Conservation (phyloP, 306 rosid genomes). For the Cercis canadensis region DNA sequence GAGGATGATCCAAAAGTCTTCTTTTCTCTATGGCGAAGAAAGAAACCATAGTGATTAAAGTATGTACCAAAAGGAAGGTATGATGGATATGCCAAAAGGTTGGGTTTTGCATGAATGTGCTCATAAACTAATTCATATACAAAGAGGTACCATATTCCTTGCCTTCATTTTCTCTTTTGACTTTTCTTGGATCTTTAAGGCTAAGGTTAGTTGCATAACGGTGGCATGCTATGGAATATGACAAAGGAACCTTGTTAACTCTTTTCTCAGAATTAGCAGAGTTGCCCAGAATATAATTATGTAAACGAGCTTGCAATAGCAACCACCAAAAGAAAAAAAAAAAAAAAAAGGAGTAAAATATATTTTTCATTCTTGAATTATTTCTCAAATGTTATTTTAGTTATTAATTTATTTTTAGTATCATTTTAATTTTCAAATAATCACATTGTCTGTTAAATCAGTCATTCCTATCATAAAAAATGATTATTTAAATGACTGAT, state of each 20-base stretch:
- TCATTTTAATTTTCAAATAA: too few species aligned
- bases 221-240: not conserved
- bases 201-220: constrained; percentile 1
- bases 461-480: too few species aligned
- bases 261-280: not conserved
- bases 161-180: constrained; percentile 10
- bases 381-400: too few species aligned
- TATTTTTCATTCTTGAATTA: too few species aligned
- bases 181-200: not conserved
- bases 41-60: constrained; percentile 34
- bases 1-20: constrained; percentile 46
- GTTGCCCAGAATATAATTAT: too few species aligned
- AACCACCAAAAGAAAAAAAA: not conserved
- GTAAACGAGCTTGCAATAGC: too few species aligned
- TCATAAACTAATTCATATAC: constrained; percentile 22
- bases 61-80: not conserved
- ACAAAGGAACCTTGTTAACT: not conserved
- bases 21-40: constrained; percentile 55
- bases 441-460: too few species aligned
- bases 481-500: too few species aligned
- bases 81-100: constrained; percentile 7
- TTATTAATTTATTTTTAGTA: too few species aligned
- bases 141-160: constrained; percentile 3
- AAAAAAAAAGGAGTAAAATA: too few species aligned
- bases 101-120: constrained; percentile 16